Percentiles rank a stretch among this genome's conserved stretches.
phyloP scores from a whole-genome alignment of 148 eudicot genomes.

The Fagopyrum homotropicum region DNA sequence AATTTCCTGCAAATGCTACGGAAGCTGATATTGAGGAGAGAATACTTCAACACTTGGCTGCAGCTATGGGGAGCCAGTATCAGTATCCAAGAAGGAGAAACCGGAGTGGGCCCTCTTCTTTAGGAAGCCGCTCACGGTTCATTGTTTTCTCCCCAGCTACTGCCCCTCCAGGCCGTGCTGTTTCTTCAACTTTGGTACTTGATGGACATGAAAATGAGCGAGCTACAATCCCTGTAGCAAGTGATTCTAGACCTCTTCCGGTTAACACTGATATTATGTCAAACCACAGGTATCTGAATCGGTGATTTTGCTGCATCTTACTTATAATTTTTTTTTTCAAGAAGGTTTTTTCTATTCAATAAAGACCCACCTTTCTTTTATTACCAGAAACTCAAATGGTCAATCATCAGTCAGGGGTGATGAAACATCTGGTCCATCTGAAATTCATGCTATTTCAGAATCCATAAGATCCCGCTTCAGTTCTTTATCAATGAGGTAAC shows the following conservation, averaged over 20 bases:
- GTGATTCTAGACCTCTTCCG: background rate
- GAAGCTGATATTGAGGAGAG: background rate
- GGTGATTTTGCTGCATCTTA: background rate
- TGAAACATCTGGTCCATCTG: background rate
- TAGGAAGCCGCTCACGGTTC: background rate
- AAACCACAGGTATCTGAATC: background rate
- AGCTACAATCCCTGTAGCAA: background rate
- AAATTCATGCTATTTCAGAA: background rate
- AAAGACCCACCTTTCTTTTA: background rate
- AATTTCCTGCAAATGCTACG: background rate
- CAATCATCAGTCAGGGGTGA: background rate
- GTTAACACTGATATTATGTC: background rate
- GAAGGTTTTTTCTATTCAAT: background rate
- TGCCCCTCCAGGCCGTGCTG: background rate
- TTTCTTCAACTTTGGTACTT: background rate
- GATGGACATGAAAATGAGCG: background rate
- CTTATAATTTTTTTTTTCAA: no score
- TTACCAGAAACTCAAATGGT: background rate
- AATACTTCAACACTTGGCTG: constrained; percentile 5
- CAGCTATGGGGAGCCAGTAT: background rate
- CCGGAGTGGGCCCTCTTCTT: background rate
- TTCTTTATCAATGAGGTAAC: background rate
- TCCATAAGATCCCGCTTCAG: background rate
- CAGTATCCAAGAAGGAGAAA: background rate
- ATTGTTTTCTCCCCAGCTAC: background rate